Evolutionary conservation across 2,329 filamentous ascomycete genomes (phyloP), one percentile per base, ranked within the genome.

Genomic region (Fonsecaea multimorphosa): DNA sequence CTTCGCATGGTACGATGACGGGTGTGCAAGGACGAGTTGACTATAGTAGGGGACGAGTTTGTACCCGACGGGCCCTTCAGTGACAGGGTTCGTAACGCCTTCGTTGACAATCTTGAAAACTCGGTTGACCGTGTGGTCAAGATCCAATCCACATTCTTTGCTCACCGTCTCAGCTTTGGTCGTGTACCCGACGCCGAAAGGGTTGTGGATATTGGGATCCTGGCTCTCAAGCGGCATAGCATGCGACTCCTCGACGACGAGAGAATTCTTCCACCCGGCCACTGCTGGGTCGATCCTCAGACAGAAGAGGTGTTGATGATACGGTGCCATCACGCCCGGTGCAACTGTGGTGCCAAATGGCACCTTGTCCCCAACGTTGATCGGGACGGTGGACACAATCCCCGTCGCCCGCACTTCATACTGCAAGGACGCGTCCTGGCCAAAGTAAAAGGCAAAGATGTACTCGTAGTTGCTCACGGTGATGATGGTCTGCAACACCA

Each of bases 101-200:
- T 82, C 78, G 64, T 87, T 87, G 71, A 86, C 77, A 69, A 88
- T 85, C 71, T 86, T 87, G 79, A 86, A 85, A 7, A 78, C 79
- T 8, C 86, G 80, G 71, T 84, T 82, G 61, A 65, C 68, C 14
- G 65, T 78, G 11, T 77, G 72, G 72, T 86, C 80, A 8, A 86
- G 75, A 72, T 82, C 82, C 70, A 77, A 79, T 1, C 81, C 81
- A 19, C 78, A 78, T 12, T 84, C 80, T 14, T 77, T 77, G 14
- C 80, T 76, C 44, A 87, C 74, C 0, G 80, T 78, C 16, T 82
- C 80, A 58, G 81, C 79, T 8, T 70, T 72, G 9, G 84, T 79
- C 2, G 78, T 78, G 74, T 86, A 87, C 6, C 81, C 80, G 65
- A 82, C 78, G 1, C 82, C 83, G 67, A 82, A 80, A 1, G 85